Evolutionary conservation across 2,329 filamentous ascomycete species (phyloP).

Genomic region (Talaromyces verruculosus): DNA sequence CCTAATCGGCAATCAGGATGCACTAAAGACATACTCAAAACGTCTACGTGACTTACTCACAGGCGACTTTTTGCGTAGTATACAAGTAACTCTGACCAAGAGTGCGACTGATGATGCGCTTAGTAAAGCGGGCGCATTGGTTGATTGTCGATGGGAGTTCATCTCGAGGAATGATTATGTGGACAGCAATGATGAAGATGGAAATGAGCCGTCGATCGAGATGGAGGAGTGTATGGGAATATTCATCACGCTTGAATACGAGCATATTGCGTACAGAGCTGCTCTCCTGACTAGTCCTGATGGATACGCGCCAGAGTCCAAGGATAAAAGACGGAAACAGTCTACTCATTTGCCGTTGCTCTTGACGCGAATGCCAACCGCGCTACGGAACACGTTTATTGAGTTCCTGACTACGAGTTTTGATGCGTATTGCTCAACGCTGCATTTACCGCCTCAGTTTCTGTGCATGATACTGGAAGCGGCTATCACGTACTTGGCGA

Average conservation of each 20-base stretch:
- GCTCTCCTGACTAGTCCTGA: conserved; percentile 48
- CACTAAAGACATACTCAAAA: conserved; percentile 48
- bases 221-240: conserved; percentile 45
- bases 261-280: conserved; percentile 51
- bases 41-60: conserved; percentile 52
- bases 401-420: conserved; percentile 53
- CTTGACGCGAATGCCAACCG: conserved; percentile 52
- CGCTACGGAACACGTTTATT: conserved; percentile 51
- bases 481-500: conserved; percentile 30
- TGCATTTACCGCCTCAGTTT: conserved; percentile 48
- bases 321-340: conserved; percentile 25
- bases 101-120: conserved; percentile 39
- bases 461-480: conserved; percentile 48
- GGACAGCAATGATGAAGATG: conserved; percentile 27
- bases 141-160: conserved; percentile 48
- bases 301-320: conserved; percentile 15
- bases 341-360: conserved; percentile 54
- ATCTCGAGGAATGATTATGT: conserved; percentile 30
- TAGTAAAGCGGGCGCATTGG: conserved; percentile 42
- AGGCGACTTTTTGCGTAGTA: conserved; percentile 49
- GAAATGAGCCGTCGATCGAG: conserved; percentile 19
- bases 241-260: conserved; percentile 51
- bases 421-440: conserved; percentile 49
- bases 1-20: conserved; percentile 35
- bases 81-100: conserved; percentile 41